Evolutionary conservation across 768 basidiomycete genomes (phyloP).

Genomic region (Lactarius hatsudake): DNA sequence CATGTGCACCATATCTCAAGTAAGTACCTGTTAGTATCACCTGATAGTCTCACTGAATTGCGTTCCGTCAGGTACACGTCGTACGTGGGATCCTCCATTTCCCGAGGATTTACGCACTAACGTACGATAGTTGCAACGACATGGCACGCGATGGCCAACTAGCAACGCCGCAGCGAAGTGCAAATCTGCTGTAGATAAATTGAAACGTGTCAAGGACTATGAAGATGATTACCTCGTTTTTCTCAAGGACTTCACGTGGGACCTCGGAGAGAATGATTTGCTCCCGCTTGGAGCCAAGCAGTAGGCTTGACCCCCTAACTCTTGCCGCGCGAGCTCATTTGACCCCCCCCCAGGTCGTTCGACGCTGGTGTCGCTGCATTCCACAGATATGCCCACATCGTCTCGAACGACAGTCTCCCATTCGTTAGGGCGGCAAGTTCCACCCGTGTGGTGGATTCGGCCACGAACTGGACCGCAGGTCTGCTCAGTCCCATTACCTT

Average conservation of each 20-base stretch:
- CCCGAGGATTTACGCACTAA: neutral
- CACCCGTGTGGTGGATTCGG: slow-evolving; percentile 61
- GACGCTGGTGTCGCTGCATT: slow-evolving; percentile 53
- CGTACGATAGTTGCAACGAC: slow-evolving; percentile 62
- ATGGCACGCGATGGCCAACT: slow-evolving; percentile 79
- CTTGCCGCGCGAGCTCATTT: neutral
- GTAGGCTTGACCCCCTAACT: slow-evolving; percentile 39
- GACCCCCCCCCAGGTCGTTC: slow-evolving; percentile 38
- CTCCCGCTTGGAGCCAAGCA: slow-evolving; percentile 66
- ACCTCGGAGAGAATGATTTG: slow-evolving; percentile 55
- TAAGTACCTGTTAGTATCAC: slow-evolving; percentile 28
- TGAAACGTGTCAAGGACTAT: slow-evolving; percentile 47
- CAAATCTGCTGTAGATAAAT: slow-evolving; percentile 47
- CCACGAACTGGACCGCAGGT: slow-evolving; percentile 70
- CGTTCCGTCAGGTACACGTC: slow-evolving; percentile 50
- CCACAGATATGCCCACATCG: slow-evolving; percentile 50
- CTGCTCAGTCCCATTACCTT: slow-evolving; percentile 9
- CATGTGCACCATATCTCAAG: slow-evolving; percentile 56
- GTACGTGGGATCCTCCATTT: slow-evolving; percentile 37
- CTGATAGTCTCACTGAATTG: neutral
- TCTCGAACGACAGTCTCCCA: slow-evolving; percentile 46
- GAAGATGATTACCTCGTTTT: slow-evolving; percentile 52
- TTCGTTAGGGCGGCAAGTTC: slow-evolving; percentile 53
- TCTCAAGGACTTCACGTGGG: slow-evolving; percentile 54
- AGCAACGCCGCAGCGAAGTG: slow-evolving; percentile 44